A percentile compares a stretch with the other conserved stretches of the same genome.
Conservation (phyloP, 106 monocot species). For the Platanthera guangdongensis region DNA sequence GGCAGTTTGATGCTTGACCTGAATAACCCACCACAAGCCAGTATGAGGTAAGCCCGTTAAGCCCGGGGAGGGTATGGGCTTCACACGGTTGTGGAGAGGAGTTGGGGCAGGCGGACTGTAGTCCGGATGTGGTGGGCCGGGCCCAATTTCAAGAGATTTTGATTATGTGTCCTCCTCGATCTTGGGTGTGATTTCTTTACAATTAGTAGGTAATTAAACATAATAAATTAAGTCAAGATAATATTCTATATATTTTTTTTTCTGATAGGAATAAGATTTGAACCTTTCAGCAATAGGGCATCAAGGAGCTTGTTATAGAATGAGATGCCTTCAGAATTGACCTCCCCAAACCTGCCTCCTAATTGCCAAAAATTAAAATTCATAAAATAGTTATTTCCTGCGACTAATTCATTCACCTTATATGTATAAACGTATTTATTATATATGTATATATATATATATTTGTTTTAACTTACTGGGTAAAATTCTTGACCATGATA, state of each 20-base stretch:
- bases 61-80: too few relatives aligned
- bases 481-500: constrained; percentile 22
- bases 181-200: too few relatives aligned
- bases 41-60: too few relatives aligned
- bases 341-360: constrained; percentile 16
- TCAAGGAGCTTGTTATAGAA: constrained; percentile 13
- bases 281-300: constrained; percentile 11
- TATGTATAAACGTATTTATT: background rate
- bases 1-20: too few relatives aligned
- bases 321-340: constrained; percentile 5
- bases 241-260: background rate
- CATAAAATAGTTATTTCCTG: too few relatives aligned
- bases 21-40: too few relatives aligned
- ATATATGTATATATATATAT: background rate
- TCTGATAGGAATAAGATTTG: background rate
- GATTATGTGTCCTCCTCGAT: too few relatives aligned
- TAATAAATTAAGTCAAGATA: background rate
- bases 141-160: too few relatives aligned
- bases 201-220: background rate
- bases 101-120: too few relatives aligned
- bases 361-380: background rate
- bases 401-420: too few relatives aligned
- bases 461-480: constrained; percentile 12
- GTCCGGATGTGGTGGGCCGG: too few relatives aligned
- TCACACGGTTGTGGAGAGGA: too few relatives aligned